Evolutionary conservation across 108 stramenopile genomes (phyloP).

Genomic region (Pelagomonas calceolata): DNA sequence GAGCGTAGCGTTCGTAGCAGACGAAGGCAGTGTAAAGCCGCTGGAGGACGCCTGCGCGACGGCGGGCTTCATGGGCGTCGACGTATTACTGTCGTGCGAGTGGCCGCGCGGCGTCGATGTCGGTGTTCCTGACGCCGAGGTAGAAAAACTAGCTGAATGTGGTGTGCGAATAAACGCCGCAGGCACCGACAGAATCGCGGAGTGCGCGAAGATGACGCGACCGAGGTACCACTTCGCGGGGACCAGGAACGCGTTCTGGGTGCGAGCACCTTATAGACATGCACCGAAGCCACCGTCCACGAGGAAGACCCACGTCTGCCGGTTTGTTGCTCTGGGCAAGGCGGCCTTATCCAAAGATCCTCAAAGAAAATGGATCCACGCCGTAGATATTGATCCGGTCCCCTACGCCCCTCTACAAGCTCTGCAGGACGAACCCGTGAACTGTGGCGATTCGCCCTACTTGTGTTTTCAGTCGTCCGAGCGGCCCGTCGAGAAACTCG

Average conservation of each 20-base stretch:
- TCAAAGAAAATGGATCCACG: slow-evolving; percentile 63
- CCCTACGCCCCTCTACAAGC: slow-evolving; percentile 26
- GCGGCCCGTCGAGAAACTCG: slow-evolving; percentile 29
- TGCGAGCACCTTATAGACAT: background rate
- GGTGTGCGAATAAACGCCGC: background rate
- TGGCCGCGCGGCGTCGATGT: background rate
- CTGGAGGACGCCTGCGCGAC: background rate
- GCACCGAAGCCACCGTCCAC: background rate
- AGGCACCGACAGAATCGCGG: background rate
- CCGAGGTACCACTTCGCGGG: background rate
- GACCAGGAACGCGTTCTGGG: background rate
- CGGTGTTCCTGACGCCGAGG: background rate
- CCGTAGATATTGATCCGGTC: slow-evolving; percentile 62
- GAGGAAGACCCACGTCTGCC: background rate
- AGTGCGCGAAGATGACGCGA: background rate
- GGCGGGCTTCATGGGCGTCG: background rate
- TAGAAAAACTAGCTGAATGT: background rate
- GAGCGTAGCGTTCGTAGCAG: background rate
- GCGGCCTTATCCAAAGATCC: slow-evolving; percentile 26
- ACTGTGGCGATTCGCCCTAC: slow-evolving; percentile 19
- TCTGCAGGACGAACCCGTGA: slow-evolving; percentile 10
- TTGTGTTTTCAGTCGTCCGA: slow-evolving; percentile 42
- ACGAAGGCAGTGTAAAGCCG: too few relatives aligned
- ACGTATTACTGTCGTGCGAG: background rate
- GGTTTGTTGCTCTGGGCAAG: slow-evolving; percentile 55